Percentiles rank a stretch among this genome's conserved stretches.
Evolutionary conservation across 129 eudicot genomes (phyloP).

Genomic region (Sambucus nigra): DNA sequence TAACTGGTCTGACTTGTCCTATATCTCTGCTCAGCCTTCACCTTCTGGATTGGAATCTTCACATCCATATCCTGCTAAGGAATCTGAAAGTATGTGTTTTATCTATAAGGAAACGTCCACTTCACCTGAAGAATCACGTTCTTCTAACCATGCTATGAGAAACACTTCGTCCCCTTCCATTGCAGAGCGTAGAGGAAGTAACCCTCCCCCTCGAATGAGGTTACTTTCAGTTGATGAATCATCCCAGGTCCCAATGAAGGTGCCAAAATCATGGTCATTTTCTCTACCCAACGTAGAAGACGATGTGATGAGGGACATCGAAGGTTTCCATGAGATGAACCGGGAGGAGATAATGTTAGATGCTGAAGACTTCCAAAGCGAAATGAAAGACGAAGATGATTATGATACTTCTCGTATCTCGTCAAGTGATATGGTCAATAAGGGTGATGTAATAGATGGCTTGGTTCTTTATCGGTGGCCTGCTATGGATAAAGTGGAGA

Average conservation of each 20-base stretch:
- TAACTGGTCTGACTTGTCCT: constrained; percentile 72
- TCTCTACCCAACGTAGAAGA: constrained; percentile 25
- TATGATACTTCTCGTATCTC: neutral
- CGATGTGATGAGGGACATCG: constrained; percentile 15
- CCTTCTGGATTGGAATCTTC: constrained; percentile 38
- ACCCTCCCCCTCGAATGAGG: constrained; percentile 27
- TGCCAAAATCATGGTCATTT: constrained; percentile 34
- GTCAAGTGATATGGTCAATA: constrained; percentile 2
- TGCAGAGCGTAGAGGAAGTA: constrained; percentile 45
- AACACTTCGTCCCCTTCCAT: constrained; percentile 25
- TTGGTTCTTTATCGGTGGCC: constrained; percentile 25
- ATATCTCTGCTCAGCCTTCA: constrained; percentile 45
- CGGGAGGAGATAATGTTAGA: constrained; percentile 23
- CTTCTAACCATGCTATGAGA: constrained; percentile 9
- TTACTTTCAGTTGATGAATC: constrained; percentile 28
- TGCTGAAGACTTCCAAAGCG: constrained; percentile 14
- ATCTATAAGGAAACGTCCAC: constrained; percentile 8
- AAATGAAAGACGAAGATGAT: neutral
- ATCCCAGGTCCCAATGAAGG: constrained; percentile 19
- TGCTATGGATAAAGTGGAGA: constrained; percentile 20
- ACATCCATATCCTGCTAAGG: constrained; percentile 21
- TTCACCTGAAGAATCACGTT: constrained; percentile 20
- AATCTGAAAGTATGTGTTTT: constrained; percentile 13
- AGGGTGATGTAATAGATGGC: constrained; percentile 9
- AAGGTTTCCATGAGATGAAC: constrained; percentile 10